These are phyloP conservation scores for Caloboletus firmus DNA, from an alignment of 1,284 basidiomycete genomes.

Conservation along the genomic window DNA sequence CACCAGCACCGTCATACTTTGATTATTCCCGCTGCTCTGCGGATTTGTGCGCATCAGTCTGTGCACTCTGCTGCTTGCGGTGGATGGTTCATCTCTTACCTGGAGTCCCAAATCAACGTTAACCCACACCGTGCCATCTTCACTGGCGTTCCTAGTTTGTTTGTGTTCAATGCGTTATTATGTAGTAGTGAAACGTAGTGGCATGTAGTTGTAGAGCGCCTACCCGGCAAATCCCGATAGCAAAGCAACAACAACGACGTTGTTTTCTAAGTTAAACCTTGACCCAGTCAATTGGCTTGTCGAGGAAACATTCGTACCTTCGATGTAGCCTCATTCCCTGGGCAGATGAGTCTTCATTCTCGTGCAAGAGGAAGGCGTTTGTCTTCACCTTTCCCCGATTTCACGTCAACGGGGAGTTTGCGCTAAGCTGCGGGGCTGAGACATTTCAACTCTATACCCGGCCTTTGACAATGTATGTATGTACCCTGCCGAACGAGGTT, in stretches of 20 bases:
- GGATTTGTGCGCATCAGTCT: neutral
- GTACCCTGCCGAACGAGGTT: neutral
- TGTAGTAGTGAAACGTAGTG: neutral
- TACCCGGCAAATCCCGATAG: slow-evolving; percentile 6
- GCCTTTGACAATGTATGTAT: slow-evolving; percentile 3
- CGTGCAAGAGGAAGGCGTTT: neutral
- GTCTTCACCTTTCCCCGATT: neutral
- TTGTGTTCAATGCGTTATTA: neutral
- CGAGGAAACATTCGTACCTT: slow-evolving; percentile 17
- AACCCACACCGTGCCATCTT: neutral
- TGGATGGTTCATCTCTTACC: neutral
- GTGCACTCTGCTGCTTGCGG: neutral
- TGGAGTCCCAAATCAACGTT: neutral
- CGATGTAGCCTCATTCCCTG: slow-evolving; percentile 36
- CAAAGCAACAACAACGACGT: neutral
- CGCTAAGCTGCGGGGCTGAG: slow-evolving; percentile 10
- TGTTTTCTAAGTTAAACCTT: neutral
- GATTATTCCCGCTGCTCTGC: neutral
- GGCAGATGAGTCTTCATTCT: slow-evolving; percentile 24
- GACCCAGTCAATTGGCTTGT: slow-evolving; percentile 36
- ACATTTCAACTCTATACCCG: too few relatives aligned
- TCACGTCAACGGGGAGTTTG: neutral
- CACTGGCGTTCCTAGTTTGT: neutral
- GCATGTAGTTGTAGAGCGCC: too few relatives aligned
- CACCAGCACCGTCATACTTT: slow-evolving; percentile 13